A percentile compares a stretch with the other conserved stretches of the same genome.
Evolutionary conservation across 768 basidiomycete genomes (phyloP).

Genomic region (Clitopilus hobsonii): DNA sequence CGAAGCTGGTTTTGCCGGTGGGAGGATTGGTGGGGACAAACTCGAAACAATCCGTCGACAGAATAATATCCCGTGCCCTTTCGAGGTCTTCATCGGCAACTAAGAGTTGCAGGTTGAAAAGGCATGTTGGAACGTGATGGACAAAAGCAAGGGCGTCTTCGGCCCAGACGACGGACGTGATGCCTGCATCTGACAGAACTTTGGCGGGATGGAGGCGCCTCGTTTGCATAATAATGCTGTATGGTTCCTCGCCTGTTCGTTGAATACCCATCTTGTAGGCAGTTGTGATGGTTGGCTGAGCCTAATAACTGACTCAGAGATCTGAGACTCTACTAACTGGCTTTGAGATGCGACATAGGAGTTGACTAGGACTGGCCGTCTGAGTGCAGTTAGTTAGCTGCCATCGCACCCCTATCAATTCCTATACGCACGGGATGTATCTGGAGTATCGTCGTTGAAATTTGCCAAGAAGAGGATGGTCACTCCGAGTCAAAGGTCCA

Average conservation of each 20-base stretch:
- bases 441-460: no score
- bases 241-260: background rate
- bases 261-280: no score
- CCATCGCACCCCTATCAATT: no score
- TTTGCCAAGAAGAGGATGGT: no score
- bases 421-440: no score
- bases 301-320: no score
- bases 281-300: no score
- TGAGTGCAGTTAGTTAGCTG: no score
- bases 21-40: background rate
- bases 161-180: conserved; percentile 11
- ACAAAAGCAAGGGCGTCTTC: conserved; percentile 16
- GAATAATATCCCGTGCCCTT: background rate
- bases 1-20: background rate
- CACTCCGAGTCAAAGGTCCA: no score
- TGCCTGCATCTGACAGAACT: background rate
- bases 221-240: background rate
- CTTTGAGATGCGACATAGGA: no score
- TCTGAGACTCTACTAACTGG: no score
- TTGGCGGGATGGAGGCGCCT: background rate
- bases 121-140: conserved; percentile 13
- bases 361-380: no score
- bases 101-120: conserved; percentile 13
- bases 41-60: background rate
- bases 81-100: conserved; percentile 10